Conservation (phyloP, 176 grass and related monocot genomes). For the Paspalum vaginatum region DNA sequence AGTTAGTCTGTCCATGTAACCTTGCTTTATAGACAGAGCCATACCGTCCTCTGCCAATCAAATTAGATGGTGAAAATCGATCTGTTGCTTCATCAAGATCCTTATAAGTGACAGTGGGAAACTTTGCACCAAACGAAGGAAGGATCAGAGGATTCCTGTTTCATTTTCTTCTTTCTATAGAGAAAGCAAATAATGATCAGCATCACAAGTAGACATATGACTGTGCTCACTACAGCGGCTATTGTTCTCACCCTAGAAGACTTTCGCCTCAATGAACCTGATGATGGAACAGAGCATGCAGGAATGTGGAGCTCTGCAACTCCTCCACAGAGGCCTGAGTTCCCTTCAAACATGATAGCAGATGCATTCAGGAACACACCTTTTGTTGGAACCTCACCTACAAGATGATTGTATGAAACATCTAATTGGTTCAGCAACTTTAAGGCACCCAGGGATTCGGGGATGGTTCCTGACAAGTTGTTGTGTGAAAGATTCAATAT, state of each 20-base stretch:
- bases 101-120: slow-evolving; percentile 21
- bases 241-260: not conserved
- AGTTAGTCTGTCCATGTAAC: not conserved
- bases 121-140: slow-evolving; percentile 7
- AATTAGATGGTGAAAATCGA: slow-evolving; percentile 10
- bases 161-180: not conserved
- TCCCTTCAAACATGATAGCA: slow-evolving; percentile 13
- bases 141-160: not conserved
- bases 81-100: slow-evolving; percentile 36
- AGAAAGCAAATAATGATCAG: not conserved
- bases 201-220: not conserved
- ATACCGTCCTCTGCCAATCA: slow-evolving; percentile 37
- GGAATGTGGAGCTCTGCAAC: slow-evolving; percentile 14
- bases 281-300: slow-evolving; percentile 15
- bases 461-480: slow-evolving; percentile 39
- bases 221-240: not conserved
- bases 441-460: slow-evolving; percentile 16
- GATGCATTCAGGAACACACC: slow-evolving; percentile 39
- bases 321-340: slow-evolving; percentile 28
- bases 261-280: not conserved
- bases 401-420: slow-evolving; percentile 36
- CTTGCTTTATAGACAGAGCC: slow-evolving; percentile 45
- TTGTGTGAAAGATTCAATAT: slow-evolving; percentile 41
- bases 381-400: slow-evolving; percentile 25
- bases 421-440: slow-evolving; percentile 6